Conservation (phyloP, 345 rosid species). For the Garcia nutans region DNA sequence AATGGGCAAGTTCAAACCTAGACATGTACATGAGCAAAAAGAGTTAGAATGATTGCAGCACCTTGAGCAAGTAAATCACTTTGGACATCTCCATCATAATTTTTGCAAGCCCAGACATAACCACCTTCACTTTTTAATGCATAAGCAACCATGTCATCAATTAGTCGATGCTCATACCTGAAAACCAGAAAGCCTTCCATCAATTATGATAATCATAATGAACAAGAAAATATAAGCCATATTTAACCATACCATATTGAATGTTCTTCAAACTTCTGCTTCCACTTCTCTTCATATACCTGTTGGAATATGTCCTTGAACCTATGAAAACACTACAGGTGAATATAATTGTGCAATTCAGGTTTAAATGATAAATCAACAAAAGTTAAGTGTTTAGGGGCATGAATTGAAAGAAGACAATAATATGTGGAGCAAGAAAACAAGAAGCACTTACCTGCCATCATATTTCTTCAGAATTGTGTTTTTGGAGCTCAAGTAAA, state of each 20-base stretch:
- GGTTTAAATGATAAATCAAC: slow-evolving; percentile 1
- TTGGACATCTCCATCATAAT: slow-evolving; percentile 97
- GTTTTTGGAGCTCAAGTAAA: slow-evolving; percentile 95
- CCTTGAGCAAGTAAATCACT: slow-evolving; percentile 99
- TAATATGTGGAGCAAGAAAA: background rate
- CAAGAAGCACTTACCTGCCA: slow-evolving; percentile 69
- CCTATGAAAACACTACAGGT: slow-evolving; percentile 41
- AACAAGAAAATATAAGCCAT: background rate
- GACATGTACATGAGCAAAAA: background rate
- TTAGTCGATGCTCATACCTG: slow-evolving; percentile 98
- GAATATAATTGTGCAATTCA: slow-evolving; percentile 11
- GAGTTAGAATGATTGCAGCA: slow-evolving; percentile 15
- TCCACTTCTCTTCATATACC: slow-evolving; percentile 91
- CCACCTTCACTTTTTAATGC: slow-evolving; percentile 95
- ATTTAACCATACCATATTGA: slow-evolving; percentile 68
- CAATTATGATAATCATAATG: slow-evolving; percentile 9
- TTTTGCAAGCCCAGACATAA: slow-evolving; percentile 99
- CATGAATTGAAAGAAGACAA: background rate
- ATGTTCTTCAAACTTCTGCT: slow-evolving; percentile 80
- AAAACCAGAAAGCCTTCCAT: slow-evolving; percentile 4
- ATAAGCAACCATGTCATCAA: slow-evolving; percentile 99
- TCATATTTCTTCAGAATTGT: slow-evolving; percentile 96
- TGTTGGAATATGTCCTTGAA: slow-evolving; percentile 97
- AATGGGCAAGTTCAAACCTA: background rate
- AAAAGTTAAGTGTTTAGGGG: background rate